Base-by-base conservation (phyloP, 163 green algal genomes). In the Scenedesmus sp. region DNA sequence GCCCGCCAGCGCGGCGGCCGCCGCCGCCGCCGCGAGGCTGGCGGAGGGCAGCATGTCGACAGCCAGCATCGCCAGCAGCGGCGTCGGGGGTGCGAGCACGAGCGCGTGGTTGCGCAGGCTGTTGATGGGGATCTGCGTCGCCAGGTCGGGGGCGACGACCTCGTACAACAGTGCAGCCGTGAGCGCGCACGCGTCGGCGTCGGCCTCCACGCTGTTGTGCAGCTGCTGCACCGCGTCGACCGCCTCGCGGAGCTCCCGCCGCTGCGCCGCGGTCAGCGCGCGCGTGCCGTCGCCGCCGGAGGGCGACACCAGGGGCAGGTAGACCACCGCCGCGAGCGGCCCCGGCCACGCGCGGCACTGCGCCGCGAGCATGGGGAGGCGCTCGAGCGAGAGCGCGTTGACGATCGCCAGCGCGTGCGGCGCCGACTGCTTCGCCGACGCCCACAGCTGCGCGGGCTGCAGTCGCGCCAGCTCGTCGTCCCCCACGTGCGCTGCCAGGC, bases 41-140 rank as follows among this genome's bases (percentile, higher is more conserved):
- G 18, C 18, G n/a, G 45, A 73, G 0, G 44, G 33, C 60, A 73
- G 26, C 42, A 73, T 28, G 45, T 73, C 63, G 17, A 28, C 63
- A 45, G 36, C 63, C 28, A 73, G 42, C 45, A 58, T 9, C 1
- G 63, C 42, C 1, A 73, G n/a, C 63, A 73, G 63, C 5, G 63
- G 63, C 26, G 63, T 73, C n/a, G n/a, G n/a, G 36, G 39, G 42
- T 6, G 63, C 63, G 17, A 60, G 44, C 63, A 73, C 36, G 36
- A 73, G 42, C 26, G 63, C 63, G 9, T 73, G 45, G 28, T 73
- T 73, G 14, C 63, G 24, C 63, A 73, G 56, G 63, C 42, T 73
- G 63, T 73, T 73, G 10, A 73, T 13, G 0, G 63, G 63, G 28
- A 58, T 36, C 26, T 47, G 63, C n/a, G 28, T 44, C 3, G 28